Evolutionary conservation across 345 rosid genomes (phyloP).

Genomic region (Euphorbia peplus): DNA sequence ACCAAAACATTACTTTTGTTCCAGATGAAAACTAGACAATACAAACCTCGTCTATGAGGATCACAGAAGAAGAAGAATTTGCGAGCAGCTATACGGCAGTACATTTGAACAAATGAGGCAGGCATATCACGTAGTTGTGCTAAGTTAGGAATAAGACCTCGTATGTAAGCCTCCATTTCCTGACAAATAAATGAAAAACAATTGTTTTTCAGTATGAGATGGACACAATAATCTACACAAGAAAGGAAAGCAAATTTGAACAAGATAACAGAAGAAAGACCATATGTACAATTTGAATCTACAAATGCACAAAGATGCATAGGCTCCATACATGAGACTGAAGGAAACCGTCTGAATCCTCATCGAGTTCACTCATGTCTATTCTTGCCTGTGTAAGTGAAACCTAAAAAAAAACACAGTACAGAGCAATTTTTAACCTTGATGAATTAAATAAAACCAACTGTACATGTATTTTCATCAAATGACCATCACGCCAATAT

Average conservation of each 20-base stretch:
- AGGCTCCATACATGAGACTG: slow-evolving; percentile 58
- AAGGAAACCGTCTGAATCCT: slow-evolving; percentile 98
- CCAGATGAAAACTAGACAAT: slow-evolving; percentile 7
- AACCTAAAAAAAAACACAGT: slow-evolving; percentile 51
- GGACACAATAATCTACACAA: slow-evolving; percentile 1
- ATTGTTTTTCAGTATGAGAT: slow-evolving; percentile 9
- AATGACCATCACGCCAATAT: background rate
- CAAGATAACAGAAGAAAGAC: slow-evolving; percentile 10
- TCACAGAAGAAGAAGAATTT: slow-evolving; percentile 99
- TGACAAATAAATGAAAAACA: slow-evolving; percentile 35
- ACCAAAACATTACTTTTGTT: background rate
- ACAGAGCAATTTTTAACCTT: slow-evolving; percentile 8
- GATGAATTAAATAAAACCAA: background rate
- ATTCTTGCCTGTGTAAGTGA: slow-evolving; percentile 98
- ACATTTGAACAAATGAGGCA: slow-evolving; percentile 70
- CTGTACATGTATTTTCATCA: background rate
- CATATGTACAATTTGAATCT: slow-evolving; percentile 1
- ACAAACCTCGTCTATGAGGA: slow-evolving; percentile 92
- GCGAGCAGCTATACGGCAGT: slow-evolving; percentile 94
- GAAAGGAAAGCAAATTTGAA: background rate
- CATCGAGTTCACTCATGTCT: slow-evolving; percentile 99
- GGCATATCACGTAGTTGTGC: slow-evolving; percentile 98
- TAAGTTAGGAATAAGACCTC: slow-evolving; percentile 92
- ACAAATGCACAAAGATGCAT: slow-evolving; percentile 7
- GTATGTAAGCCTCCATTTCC: slow-evolving; percentile 97